Base-by-base conservation (phyloP, 2,329 filamentous ascomycete genomes). In the Phialocephala sp. region DNA sequence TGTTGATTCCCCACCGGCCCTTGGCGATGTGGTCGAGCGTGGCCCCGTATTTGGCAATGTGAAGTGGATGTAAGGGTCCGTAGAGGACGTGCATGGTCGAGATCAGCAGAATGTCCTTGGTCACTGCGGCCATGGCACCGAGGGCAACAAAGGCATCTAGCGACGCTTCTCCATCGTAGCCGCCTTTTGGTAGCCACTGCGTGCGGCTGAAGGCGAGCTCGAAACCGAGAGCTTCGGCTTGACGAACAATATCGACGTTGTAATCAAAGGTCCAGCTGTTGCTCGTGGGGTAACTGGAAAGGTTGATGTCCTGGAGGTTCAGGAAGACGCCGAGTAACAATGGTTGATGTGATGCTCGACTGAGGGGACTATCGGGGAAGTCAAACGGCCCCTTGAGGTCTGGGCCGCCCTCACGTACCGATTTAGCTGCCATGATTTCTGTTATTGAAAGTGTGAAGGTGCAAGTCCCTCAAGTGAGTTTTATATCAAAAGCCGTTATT, bases 71-170 rank as follows among this genome's bases (percentile, higher is more conserved):
- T 15, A 73, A 57, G 14, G 71, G 70, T 5, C 71, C 70, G 59
- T 71, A 73, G 12, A 72, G 61, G 22, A 73, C 69, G 59, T 72
- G 70, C 41, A 71, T 68, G 2, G 72, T 72, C 12, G 72, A 72
- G 22, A 73, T 69, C n/a, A 73, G 69, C 41, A 71, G 27, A 14
- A 73, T 73, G 12, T 68, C 68, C 43, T 64, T 71, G n/a, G 71
- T 78, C 12, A 72, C 75, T 22, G 71, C 70, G 0, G 70, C 71
- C 70, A 73, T 72, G 45, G 71, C 71, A 18, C 69, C 70, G 2
- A 73, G 66, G 6, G 67, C 68, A 9, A 72, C 63, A 56, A 73
- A 73, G 6, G 71, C 66, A 59, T 73, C 71, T 22, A 73, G 68
- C 12, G 70, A 72, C 15, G 70, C 43, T 27, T 52, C 43, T 9